Evolutionary conservation across 2,329 filamentous ascomycete genomes (phyloP), one percentile per base, ranked within the genome.

Genomic region (Trichoderma asperellum): DNA sequence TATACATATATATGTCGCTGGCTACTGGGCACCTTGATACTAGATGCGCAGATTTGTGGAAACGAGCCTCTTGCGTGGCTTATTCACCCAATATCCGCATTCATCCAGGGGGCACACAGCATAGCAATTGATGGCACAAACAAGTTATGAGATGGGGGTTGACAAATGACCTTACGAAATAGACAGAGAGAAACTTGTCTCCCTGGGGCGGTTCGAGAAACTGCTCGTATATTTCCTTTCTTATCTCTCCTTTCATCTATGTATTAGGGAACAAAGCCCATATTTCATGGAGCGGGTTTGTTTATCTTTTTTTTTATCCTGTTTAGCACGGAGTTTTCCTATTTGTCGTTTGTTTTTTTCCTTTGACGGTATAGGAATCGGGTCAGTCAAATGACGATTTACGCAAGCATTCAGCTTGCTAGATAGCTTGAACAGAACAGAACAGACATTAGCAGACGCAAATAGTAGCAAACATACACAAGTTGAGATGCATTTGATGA

Each of bases 301-400:
- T 69, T 66, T 53, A 47, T 63, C 18, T 18, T 5, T 68, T 34
- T 62, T 34, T 58, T 37, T 29, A 24, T 37, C 32, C 34, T 43
- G 18, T 43, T 70, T 70, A 63, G 68, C 68, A 70, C 52, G 68
- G 68, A 70, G 68, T 64, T 64, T 61, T 16, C 40, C 40, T n/a
- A 43, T 6, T 43, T 43, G 40, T 43, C 18, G 40, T 43, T n/a
- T 43, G 3, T 49, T 49, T 12, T 11, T 4, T 47, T 24, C 47
- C 47, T 49, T 56, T 61, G 68, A 62, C 40, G 68, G 61, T 37
- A 70, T 47, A 35, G 49, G 37, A 43, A 43, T 29, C 55, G 52
- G 60, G 52, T 40, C 32, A 40, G 40, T 52, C 40, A 40, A 32
- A 67, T 21, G 62, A 56, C n/a, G 18, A 52, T 35, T 62, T 57